Evolutionary conservation across 352 stramenopile species (phyloP).

Genomic region (Paralagenidium karlingii): DNA sequence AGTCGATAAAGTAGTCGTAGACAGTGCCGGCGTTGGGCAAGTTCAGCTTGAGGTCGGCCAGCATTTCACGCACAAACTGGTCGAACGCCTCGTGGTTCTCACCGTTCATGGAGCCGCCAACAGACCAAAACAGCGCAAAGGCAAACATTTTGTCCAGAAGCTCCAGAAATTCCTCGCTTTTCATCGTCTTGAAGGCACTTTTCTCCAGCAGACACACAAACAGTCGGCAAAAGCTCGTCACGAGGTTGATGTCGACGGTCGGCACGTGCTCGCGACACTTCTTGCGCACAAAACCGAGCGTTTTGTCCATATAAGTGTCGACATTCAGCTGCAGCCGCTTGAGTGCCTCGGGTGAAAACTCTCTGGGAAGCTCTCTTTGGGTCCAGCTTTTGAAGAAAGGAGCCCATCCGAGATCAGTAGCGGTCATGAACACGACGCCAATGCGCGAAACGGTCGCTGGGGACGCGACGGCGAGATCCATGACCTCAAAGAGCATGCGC

Average conservation of each 20-base stretch:
- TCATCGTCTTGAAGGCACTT: conserved; percentile 6
- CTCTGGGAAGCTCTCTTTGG: conserved; percentile 29
- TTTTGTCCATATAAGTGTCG: conserved; percentile 43
- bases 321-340: conserved; percentile 37
- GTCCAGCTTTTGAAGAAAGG: conserved; percentile 88
- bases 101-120: conserved; percentile 74
- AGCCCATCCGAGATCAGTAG: conserved; percentile 80
- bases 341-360: conserved; percentile 22
- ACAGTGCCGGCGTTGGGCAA: conserved; percentile 47
- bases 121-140: conserved; percentile 86
- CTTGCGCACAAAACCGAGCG: conserved; percentile 63
- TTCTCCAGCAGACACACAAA: conserved; percentile 73
- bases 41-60: conserved; percentile 30
- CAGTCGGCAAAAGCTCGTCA: conserved; percentile 74
- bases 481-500: conserved; percentile 92
- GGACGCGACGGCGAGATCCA: conserved; percentile 86
- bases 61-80: conserved; percentile 48
- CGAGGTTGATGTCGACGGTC: conserved; percentile 84
- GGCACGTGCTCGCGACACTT: conserved; percentile 76
- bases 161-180: conserved; percentile 24
- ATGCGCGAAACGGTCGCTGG: conserved; percentile 82
- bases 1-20: conserved; percentile 83
- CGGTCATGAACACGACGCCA: conserved; percentile 68
- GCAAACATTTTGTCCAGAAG: conserved; percentile 73
- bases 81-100: conserved; percentile 74